phyloP scores from a whole-genome alignment of 805 yeast species.

The Nakazawaea holstii region DNA sequence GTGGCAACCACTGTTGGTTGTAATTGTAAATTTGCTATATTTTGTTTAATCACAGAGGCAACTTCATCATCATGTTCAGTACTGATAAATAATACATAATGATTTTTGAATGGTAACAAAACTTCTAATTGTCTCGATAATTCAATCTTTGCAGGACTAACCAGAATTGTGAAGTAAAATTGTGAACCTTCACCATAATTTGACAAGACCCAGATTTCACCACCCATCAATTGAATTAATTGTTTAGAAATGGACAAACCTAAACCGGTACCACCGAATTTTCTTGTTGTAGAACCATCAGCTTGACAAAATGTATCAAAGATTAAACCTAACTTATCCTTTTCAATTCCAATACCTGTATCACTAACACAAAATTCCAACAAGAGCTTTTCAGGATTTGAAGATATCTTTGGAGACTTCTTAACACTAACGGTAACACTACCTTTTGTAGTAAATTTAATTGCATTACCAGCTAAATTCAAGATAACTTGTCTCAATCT shows the following conservation, averaged over 20 bases:
- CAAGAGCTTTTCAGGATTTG: constrained; percentile 43
- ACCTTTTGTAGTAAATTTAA: constrained; percentile 80
- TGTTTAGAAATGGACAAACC: constrained; percentile 87
- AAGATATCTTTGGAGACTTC: constrained; percentile 34
- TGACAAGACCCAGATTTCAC: constrained; percentile 88
- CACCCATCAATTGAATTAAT: constrained; percentile 86
- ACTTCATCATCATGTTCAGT: constrained; percentile 53
- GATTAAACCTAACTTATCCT: constrained; percentile 77
- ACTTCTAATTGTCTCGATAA: constrained; percentile 62
- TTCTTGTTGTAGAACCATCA: constrained; percentile 88
- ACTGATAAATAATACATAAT: constrained; percentile 65
- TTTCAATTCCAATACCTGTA: constrained; percentile 86
- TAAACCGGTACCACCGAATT: constrained; percentile 90
- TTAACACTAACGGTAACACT: constrained; percentile 73
- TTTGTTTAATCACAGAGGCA: constrained; percentile 43
- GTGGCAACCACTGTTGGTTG: constrained; percentile 55
- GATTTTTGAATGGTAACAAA: constrained; percentile 65
- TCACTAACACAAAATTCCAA: constrained; percentile 85
- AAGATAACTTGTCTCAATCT: constrained; percentile 82
- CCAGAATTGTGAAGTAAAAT: constrained; percentile 75
- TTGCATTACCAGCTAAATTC: constrained; percentile 85
- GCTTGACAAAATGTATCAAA: constrained; percentile 92
- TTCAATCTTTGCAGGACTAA: constrained; percentile 64
- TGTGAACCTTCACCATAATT: constrained; percentile 77
- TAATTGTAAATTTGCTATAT: constrained; percentile 50